Percentiles rank a stretch among this genome's conserved stretches.
These are phyloP conservation scores for Xylaria sp. DNA, from an alignment of 495 filamentous ascomycete species.

Conservation along the genomic window DNA sequence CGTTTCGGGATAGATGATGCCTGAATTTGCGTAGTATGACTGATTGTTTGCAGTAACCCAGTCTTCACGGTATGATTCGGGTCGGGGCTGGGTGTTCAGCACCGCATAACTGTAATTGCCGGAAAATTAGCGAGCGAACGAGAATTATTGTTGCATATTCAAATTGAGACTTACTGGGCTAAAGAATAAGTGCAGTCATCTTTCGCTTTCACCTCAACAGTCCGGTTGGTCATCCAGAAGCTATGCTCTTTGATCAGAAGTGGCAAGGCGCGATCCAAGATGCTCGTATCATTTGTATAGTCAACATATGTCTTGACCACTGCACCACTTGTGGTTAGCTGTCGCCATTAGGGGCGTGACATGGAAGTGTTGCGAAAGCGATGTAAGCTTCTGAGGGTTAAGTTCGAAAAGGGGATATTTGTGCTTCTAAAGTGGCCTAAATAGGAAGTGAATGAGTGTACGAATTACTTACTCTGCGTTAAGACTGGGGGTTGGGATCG, in stretches of 20 bases:
- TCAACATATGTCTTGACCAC: slow-evolving; percentile 57
- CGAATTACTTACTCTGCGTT: slow-evolving; percentile 40
- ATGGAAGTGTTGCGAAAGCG: background rate
- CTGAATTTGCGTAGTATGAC: slow-evolving; percentile 52
- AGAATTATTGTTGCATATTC: background rate
- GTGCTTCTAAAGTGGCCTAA: background rate
- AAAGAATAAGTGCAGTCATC: slow-evolving; percentile 48
- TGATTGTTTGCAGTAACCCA: slow-evolving; percentile 54
- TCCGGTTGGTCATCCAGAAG: slow-evolving; percentile 56
- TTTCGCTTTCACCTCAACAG: slow-evolving; percentile 41
- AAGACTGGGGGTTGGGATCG: slow-evolving; percentile 57
- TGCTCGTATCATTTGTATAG: slow-evolving; percentile 57
- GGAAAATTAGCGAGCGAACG: slow-evolving; percentile 4
- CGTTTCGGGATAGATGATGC: slow-evolving; percentile 56
- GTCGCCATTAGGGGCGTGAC: background rate
- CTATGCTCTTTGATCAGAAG: slow-evolving; percentile 56
- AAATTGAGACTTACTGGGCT: slow-evolving; percentile 42
- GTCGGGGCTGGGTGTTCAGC: slow-evolving; percentile 56
- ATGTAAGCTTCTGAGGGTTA: background rate
- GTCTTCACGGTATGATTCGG: slow-evolving; percentile 58
- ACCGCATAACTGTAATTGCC: slow-evolving; percentile 48
- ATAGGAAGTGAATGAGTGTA: background rate
- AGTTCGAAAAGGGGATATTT: background rate
- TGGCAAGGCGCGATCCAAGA: slow-evolving; percentile 53
- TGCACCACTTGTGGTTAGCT: background rate